These are phyloP conservation scores for Neofusicoccum sp. DNA, from an alignment of 2,329 filamentous ascomycete genomes.

Conservation along the genomic window DNA sequence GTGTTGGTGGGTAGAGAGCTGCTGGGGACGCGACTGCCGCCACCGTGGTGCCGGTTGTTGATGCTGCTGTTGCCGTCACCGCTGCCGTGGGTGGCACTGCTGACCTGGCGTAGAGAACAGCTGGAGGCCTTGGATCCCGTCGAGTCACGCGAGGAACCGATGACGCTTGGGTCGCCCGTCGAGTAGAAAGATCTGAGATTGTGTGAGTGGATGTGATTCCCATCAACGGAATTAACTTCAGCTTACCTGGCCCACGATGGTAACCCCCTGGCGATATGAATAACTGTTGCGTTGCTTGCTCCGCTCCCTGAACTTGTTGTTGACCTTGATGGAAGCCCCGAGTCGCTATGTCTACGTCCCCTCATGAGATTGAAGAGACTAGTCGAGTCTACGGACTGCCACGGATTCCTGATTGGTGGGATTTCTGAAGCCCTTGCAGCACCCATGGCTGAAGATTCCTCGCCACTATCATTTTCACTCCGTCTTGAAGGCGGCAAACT, in stretches of 20 bases:
- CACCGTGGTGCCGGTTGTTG: background rate
- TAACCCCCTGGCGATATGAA: background rate
- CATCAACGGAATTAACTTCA: too few species aligned
- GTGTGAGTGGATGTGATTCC: background rate
- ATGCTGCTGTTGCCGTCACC: background rate
- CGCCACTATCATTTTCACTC: background rate
- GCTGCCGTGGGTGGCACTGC: background rate
- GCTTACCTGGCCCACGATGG: constrained; percentile 17
- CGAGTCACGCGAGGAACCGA: constrained; percentile 1
- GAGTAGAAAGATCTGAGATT: constrained; percentile 9
- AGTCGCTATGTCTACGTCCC: background rate
- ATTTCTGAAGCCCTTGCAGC: background rate
- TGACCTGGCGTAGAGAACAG: background rate
- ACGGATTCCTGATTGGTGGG: constrained; percentile 13
- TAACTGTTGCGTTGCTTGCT: constrained; percentile 1
- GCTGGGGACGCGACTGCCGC: background rate
- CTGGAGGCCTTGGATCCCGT: background rate
- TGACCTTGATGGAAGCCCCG: background rate
- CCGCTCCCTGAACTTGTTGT: background rate
- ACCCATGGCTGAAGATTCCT: background rate
- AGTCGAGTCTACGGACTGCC: constrained; percentile 11
- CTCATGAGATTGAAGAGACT: constrained; percentile 7
- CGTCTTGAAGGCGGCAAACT: background rate
- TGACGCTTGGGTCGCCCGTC: constrained; percentile 4
- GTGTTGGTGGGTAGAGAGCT: constrained; percentile 13